Conservation (phyloP, 1,139 yeast species). For the Pichia sp. region DNA sequence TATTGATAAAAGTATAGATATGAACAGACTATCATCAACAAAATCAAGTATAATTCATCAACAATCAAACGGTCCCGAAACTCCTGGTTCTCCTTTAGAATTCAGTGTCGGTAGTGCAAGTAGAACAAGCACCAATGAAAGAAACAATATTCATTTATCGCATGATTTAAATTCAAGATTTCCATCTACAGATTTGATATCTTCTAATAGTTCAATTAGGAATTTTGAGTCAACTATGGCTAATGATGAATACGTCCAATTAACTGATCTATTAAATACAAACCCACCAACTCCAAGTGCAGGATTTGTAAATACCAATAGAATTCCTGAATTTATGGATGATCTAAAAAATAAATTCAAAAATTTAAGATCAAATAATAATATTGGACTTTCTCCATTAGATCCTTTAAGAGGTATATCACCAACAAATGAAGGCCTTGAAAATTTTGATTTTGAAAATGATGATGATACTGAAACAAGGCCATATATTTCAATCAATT, state of each 20-base stretch:
- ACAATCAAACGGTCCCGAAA: slow-evolving; percentile 6
- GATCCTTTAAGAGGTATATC: slow-evolving; percentile 1
- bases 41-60: neutral
- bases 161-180: neutral
- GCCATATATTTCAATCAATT: slow-evolving; percentile 27
- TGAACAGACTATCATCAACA: too few relatives aligned
- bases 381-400: too few relatives aligned
- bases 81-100: slow-evolving; percentile 14
- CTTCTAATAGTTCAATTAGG: slow-evolving; percentile 17
- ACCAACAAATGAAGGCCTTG: neutral
- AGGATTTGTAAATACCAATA: neutral
- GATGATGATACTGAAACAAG: slow-evolving; percentile 21
- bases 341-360: neutral
- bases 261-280: slow-evolving; percentile 50
- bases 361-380: too few relatives aligned
- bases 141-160: neutral
- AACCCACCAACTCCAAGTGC: slow-evolving; percentile 47
- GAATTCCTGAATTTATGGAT: neutral
- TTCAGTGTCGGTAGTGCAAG: slow-evolving; percentile 9
- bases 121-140: slow-evolving; percentile 6
- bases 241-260: slow-evolving; percentile 53
- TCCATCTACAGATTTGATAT: slow-evolving; percentile 11
- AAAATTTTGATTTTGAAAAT: slow-evolving; percentile 2
- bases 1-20: too few relatives aligned
- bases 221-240: slow-evolving; percentile 28